Base-by-base conservation (phyloP, 345 rosid species). In the Camelina sativa region DNA sequence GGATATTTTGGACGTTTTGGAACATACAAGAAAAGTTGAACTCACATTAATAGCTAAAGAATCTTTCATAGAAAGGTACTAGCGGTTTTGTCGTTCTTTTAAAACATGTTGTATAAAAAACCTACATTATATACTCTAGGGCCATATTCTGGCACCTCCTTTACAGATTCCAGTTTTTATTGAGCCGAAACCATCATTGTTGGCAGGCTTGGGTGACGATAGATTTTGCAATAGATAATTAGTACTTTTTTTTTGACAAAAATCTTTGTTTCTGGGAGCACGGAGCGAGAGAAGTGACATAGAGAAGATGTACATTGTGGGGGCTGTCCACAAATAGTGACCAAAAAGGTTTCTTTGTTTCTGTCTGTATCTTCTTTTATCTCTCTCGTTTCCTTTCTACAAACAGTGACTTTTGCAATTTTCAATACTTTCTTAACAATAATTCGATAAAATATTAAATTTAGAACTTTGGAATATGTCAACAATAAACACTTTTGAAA, bases 111-210 rank as follows among this genome's bases (percentile, higher is more conserved):
- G 37, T 34, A 34, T 34, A 34, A 28, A 17, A 58, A 34, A 16
- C 43, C 43, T 58, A 37, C 13, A 3, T 11, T 38, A 60, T 1
- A 28, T 30, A 19, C 48, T 1, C 16, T 40, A 20, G 8, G 8
- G 8, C 32, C n/a, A 17, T 20, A 41, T 1, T 38, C 11, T 61
- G 5, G 6, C 46, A 1, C 13, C 2, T 20, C 34, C 23, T 12
- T 1, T 40, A 17, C 12, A 53, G 16, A 23, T 41, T 62, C 66
- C 51, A 62, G 11, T 12, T 3, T 40, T 61, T 40, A 12, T 61
- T 40, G 50, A 61, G 17, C 66, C 19, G 19, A 41, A 40, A 40
- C 48, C 51, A 40, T 20, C 66, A 41, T 40, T 62, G 35, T 23
- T 62, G 40, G 40, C 40, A 37, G 40, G 3, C 7, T 61, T 40